Evolutionary conservation across 2,329 filamentous ascomycete species (phyloP).

Genomic region (Cytospora piceicola): DNA sequence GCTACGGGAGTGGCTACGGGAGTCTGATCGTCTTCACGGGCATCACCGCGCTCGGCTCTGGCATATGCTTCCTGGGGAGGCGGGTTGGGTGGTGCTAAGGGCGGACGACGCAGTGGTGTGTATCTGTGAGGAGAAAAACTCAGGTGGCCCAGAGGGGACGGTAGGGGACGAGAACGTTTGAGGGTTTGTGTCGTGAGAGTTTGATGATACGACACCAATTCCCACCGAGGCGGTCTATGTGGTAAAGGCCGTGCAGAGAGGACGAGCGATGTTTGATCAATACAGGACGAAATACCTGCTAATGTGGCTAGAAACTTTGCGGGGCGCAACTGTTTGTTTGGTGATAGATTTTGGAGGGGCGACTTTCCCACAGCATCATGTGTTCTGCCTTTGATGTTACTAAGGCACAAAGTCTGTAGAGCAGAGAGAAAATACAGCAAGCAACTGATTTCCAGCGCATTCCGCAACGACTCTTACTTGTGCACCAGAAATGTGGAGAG

Average conservation of each 20-base stretch:
- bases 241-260: background rate
- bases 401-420: background rate
- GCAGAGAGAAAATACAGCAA: background rate
- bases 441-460: background rate
- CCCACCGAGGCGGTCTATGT: background rate
- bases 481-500: background rate
- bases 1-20: constrained; percentile 57
- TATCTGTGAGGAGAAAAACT: background rate
- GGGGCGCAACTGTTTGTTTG: constrained; percentile 11
- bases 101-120: background rate
- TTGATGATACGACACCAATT: background rate
- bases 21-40: constrained; percentile 61
- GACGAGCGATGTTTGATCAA: background rate
- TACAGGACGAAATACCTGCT: background rate
- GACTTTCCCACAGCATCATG: constrained; percentile 2
- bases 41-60: constrained; percentile 53
- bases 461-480: background rate
- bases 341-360: constrained; percentile 18
- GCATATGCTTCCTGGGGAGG: constrained; percentile 49
- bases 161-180: background rate
- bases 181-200: background rate
- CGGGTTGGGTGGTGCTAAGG: constrained; percentile 41
- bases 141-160: background rate
- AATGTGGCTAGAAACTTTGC: constrained; percentile 14
- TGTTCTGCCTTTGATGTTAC: background rate